Conservation (phyloP, 176 grass and related monocot genomes). For the Tuctoria greenei region DNA sequence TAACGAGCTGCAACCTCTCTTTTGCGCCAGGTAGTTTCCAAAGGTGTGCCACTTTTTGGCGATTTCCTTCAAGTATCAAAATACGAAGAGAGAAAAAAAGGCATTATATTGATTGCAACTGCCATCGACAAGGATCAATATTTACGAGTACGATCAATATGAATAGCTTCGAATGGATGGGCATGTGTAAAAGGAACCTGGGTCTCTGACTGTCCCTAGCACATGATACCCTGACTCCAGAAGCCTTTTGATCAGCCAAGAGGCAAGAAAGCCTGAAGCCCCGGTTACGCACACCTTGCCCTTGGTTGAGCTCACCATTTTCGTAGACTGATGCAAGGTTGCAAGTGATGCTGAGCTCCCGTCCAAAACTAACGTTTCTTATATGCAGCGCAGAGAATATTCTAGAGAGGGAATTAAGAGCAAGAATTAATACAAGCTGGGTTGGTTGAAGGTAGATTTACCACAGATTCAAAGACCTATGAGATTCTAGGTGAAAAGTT, state of each 20-base stretch:
- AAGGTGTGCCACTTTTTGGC: conserved; percentile 60
- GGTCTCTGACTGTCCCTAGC: conserved; percentile 72
- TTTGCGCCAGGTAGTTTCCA: conserved; percentile 78
- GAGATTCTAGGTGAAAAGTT: conserved; percentile 37
- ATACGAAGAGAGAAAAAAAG: background rate
- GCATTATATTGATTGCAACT: background rate
- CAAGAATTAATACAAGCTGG: conserved; percentile 35
- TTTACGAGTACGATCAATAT: conserved; percentile 1
- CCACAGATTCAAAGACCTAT: conserved; percentile 9
- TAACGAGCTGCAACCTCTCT: conserved; percentile 70
- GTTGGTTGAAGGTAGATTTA: conserved; percentile 41
- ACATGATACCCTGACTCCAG: conserved; percentile 77
- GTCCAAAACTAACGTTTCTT: conserved; percentile 26
- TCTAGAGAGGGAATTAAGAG: conserved; percentile 30
- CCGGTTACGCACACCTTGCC: conserved; percentile 87
- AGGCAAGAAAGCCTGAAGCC: conserved; percentile 74
- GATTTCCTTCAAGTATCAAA: conserved; percentile 37
- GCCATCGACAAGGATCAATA: background rate
- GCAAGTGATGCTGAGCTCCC: conserved; percentile 6
- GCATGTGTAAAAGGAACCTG: conserved; percentile 36
- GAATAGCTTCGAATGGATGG: background rate
- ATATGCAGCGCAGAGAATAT: conserved; percentile 31
- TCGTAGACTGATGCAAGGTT: background rate
- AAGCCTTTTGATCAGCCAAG: conserved; percentile 76
- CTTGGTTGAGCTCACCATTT: conserved; percentile 47